Conservation (phyloP, 2,329 filamentous ascomycete species). For the Leptographium wingfieldii region DNA sequence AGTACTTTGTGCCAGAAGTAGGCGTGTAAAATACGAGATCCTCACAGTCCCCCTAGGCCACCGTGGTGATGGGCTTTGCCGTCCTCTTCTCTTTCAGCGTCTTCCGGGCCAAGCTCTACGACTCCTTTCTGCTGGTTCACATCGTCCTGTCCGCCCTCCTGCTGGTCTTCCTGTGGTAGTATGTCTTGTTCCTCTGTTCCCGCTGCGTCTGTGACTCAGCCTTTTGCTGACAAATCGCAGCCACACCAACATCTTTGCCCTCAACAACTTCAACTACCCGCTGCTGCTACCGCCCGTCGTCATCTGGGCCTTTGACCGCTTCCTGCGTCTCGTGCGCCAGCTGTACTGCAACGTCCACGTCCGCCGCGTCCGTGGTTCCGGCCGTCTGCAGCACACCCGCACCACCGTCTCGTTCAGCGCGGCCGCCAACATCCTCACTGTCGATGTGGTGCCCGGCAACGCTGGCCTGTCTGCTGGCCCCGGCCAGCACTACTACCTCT, state of each 20-base stretch:
- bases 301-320: conserved; percentile 14
- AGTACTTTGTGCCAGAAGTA: background rate
- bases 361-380: background rate
- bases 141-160: conserved; percentile 27
- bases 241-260: conserved; percentile 10
- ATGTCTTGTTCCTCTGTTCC: background rate
- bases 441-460: conserved; percentile 7
- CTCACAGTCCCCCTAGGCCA: conserved; percentile 17
- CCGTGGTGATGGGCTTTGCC: conserved; percentile 30
- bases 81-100: conserved; percentile 36
- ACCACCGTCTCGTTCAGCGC: conserved; percentile 6
- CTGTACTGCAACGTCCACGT: conserved; percentile 24
- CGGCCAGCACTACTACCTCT: conserved; percentile 33
- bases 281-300: conserved; percentile 7
- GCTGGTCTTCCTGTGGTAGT: conserved; percentile 21
- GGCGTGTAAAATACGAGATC: background rate
- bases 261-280: conserved; percentile 9
- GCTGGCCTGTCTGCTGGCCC: conserved; percentile 16
- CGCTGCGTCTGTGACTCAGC: background rate
- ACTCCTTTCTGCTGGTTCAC: conserved; percentile 32
- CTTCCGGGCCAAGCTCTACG: conserved; percentile 38
- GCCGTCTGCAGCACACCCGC: conserved; percentile 4
- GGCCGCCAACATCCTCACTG: conserved; percentile 7
- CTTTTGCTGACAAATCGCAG: background rate
- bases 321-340: conserved; percentile 27